These are phyloP conservation scores for Irineochytrium annulatum DNA, from an alignment of 192 early-diverging fungal species.

Conservation along the genomic window DNA sequence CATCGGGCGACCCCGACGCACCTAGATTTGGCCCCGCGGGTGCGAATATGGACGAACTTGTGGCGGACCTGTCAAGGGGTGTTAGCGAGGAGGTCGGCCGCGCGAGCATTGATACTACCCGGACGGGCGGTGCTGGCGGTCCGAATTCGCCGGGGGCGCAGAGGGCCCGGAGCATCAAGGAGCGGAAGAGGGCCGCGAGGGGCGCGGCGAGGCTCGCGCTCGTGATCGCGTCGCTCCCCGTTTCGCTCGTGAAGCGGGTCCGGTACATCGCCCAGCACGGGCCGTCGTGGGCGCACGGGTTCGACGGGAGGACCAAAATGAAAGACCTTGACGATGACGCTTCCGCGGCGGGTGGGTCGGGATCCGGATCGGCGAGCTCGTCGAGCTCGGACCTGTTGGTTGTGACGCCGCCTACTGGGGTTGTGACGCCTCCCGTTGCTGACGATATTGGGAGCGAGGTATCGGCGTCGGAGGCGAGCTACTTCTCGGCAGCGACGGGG, in stretches of 20 bases:
- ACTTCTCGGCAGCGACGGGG: background rate
- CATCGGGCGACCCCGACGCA: background rate
- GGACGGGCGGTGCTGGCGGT: background rate
- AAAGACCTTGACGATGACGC: background rate
- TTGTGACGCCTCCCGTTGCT: too few relatives aligned
- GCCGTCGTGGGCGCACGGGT: constrained; percentile 33
- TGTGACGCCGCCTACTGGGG: too few relatives aligned
- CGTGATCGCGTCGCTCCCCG: constrained; percentile 37
- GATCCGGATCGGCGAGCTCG: background rate
- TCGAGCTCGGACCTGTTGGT: too few relatives aligned
- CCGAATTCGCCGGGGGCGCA: background rate
- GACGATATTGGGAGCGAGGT: background rate
- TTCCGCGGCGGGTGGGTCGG: background rate
- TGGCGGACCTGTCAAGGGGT: constrained; percentile 45
- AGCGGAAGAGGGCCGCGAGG: constrained; percentile 28
- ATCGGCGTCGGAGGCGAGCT: background rate
- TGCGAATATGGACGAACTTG: constrained; percentile 46
- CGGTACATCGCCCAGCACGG: constrained; percentile 36
- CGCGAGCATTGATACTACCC: constrained; percentile 54
- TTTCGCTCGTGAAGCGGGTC: constrained; percentile 32
- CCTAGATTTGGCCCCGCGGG: too few relatives aligned
- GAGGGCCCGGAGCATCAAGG: background rate
- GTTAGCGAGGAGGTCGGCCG: constrained; percentile 60
- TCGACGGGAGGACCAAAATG: constrained; percentile 9
- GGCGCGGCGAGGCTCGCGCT: constrained; percentile 15